Conservation (phyloP, 2,329 filamentous ascomycete genomes). For the Teratosphaeria nubilosa region DNA sequence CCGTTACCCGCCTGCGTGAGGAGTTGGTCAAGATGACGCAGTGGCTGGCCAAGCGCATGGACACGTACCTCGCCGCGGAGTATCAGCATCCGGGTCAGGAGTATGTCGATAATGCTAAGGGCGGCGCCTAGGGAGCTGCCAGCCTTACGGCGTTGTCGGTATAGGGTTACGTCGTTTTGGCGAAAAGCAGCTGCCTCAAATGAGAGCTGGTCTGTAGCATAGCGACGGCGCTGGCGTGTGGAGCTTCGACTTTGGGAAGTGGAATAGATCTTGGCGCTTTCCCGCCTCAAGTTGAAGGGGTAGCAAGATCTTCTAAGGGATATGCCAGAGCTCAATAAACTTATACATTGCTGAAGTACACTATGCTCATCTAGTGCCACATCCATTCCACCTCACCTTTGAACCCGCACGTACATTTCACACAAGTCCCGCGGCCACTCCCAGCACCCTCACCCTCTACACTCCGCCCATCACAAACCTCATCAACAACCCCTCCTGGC, state of each 20-base stretch:
- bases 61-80: conserved; percentile 65
- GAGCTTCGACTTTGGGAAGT: neutral
- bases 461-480: conserved; percentile 7
- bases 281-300: neutral
- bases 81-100: conserved; percentile 65
- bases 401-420: neutral
- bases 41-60: conserved; percentile 71
- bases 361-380: neutral
- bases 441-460: neutral
- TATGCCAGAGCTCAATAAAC: neutral
- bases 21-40: conserved; percentile 77
- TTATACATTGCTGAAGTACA: neutral
- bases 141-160: neutral
- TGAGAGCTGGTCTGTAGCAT: neutral
- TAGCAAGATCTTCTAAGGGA: neutral
- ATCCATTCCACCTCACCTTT: neutral
- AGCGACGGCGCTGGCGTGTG: neutral
- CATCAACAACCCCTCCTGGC: conserved; percentile 21
- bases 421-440: neutral
- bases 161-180: neutral
- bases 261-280: neutral
- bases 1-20: conserved; percentile 76
- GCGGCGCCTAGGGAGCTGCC: conserved; percentile 2
- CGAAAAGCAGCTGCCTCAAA: neutral
- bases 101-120: conserved; percentile 48